A percentile compares a stretch with the other conserved stretches of the same genome.
Evolutionary conservation across 2,329 filamentous ascomycete genomes (phyloP).

Genomic region (Fusarium nelsonii): DNA sequence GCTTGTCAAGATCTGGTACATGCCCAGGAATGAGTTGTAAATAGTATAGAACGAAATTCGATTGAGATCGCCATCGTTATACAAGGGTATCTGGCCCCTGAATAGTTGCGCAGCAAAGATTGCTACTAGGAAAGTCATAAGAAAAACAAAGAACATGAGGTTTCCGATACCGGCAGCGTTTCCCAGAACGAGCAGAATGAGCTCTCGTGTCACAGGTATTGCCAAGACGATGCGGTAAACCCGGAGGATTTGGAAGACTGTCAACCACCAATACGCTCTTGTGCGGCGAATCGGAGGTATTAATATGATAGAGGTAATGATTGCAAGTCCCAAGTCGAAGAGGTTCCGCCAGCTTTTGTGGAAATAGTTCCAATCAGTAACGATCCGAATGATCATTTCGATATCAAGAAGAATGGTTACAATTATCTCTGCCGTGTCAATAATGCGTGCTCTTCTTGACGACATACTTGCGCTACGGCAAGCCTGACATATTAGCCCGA

Average conservation of each 20-base stretch:
- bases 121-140: slow-evolving; percentile 92
- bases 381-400: slow-evolving; percentile 85
- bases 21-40: slow-evolving; percentile 95
- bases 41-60: slow-evolving; percentile 87
- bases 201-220: slow-evolving; percentile 85
- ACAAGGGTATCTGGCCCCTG: slow-evolving; percentile 80
- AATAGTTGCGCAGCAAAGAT: slow-evolving; percentile 96
- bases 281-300: slow-evolving; percentile 82
- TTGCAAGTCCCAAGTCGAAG: slow-evolving; percentile 81
- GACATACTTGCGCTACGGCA: slow-evolving; percentile 83
- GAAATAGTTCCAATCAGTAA: slow-evolving; percentile 84
- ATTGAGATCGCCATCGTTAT: slow-evolving; percentile 73
- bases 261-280: slow-evolving; percentile 87
- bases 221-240: slow-evolving; percentile 93
- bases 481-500: slow-evolving; percentile 83
- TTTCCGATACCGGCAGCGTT: slow-evolving; percentile 94
- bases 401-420: slow-evolving; percentile 83
- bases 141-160: slow-evolving; percentile 94
- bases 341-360: slow-evolving; percentile 79
- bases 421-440: slow-evolving; percentile 77
- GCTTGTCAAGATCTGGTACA: slow-evolving; percentile 97
- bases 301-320: slow-evolving; percentile 87
- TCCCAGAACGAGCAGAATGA: slow-evolving; percentile 89
- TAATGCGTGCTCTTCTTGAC: slow-evolving; percentile 68
- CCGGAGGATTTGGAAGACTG: slow-evolving; percentile 91